Evolutionary conservation across 805 yeast species (phyloP).

Genomic region (Saccharomycopsis amapae): DNA sequence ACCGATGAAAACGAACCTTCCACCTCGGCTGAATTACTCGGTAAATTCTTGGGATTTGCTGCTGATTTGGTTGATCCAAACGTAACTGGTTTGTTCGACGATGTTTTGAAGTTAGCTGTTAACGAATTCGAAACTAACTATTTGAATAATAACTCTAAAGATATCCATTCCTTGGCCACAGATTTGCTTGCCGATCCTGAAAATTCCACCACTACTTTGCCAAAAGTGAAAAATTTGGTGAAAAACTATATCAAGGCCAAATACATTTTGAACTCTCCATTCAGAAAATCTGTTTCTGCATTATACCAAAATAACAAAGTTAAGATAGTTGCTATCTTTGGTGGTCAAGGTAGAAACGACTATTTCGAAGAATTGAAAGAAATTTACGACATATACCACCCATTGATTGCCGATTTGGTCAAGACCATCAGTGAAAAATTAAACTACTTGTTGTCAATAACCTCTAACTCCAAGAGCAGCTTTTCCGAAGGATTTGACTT

Average conservation of each 20-base stretch:
- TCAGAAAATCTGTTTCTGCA: constrained; percentile 45
- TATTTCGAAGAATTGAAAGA: constrained; percentile 95
- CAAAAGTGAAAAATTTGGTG: constrained; percentile 67
- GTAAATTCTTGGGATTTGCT: constrained; percentile 73
- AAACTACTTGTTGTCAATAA: constrained; percentile 57
- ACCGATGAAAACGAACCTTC: constrained; percentile 86
- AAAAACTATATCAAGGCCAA: constrained; percentile 69
- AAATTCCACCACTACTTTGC: constrained; percentile 54
- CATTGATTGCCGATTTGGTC: constrained; percentile 66
- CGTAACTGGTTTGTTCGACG: constrained; percentile 51
- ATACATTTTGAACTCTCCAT: constrained; percentile 41
- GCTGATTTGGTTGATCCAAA: constrained; percentile 40
- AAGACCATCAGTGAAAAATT: constrained; percentile 62
- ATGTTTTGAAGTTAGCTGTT: constrained; percentile 62
- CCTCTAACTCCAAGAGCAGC: constrained; percentile 74
- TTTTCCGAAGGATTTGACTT: constrained; percentile 92
- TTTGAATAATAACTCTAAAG: constrained; percentile 52
- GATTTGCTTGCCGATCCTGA: constrained; percentile 48
- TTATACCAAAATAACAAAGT: constrained; percentile 54
- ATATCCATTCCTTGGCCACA: constrained; percentile 86
- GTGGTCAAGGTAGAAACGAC: constrained; percentile 99
- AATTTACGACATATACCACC: constrained; percentile 67
- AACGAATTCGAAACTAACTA: constrained; percentile 81
- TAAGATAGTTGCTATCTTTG: constrained; percentile 76
- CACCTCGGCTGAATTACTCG: constrained; percentile 77